Conservation (phyloP, 202 grass and related monocot species). For the Schoenoplectus tabernaemontani region DNA sequence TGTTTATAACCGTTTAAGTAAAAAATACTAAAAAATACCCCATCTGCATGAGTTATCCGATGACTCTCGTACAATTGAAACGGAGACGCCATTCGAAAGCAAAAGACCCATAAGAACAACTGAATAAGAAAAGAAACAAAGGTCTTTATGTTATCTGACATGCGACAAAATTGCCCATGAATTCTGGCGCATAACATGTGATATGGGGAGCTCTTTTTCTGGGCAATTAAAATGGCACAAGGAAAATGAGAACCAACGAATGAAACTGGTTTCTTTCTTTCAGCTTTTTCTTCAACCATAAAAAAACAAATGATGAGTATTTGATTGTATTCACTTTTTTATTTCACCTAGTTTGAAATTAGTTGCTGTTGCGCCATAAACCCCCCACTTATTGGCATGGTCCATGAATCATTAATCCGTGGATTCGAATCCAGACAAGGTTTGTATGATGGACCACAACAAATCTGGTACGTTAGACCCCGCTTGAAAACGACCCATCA, state of each 20-base stretch:
- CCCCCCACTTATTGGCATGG: neutral
- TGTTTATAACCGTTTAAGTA: no score
- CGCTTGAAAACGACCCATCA: neutral
- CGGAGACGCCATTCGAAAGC: neutral
- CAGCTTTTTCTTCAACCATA: no score
- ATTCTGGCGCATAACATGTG: neutral
- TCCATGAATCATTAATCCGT: neutral
- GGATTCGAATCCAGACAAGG: conserved; percentile 10
- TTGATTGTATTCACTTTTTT: neutral
- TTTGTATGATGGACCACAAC: neutral
- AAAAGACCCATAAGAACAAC: no score
- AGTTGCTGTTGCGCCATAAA: no score
- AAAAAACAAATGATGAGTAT: neutral
- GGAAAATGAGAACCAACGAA: neutral
- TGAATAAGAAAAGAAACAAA: neutral
- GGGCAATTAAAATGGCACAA: neutral
- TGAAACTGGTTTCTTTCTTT: neutral
- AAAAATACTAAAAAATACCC: no score
- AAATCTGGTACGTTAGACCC: neutral
- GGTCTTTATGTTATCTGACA: neutral
- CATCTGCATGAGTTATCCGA: no score
- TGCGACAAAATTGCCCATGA: neutral
- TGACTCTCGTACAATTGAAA: neutral
- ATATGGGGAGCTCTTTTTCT: neutral
- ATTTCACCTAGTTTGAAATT: neutral